Evolutionary conservation across 2,329 filamentous ascomycete species (phyloP).

Genomic region (Ceratocystis destructans): DNA sequence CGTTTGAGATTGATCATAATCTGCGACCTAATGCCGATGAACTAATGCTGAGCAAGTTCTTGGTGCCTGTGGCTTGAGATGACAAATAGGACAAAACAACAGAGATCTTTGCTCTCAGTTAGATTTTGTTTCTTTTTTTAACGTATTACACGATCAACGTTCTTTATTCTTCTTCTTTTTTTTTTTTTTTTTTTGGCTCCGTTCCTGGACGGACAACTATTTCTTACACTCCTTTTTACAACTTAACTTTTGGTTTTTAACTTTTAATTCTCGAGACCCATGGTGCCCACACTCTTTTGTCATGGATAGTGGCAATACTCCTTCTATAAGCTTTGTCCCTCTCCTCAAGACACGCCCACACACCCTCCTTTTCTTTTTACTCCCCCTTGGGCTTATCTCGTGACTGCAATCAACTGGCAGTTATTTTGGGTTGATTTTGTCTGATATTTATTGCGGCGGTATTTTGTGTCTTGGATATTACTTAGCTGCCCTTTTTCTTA

Average conservation of each 20-base stretch:
- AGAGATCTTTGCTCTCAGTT: no score
- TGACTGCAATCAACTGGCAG: not conserved
- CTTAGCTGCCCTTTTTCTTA: not conserved
- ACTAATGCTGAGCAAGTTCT: slow-evolving; percentile 68
- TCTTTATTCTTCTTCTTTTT: not conserved
- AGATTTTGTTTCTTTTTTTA: not conserved
- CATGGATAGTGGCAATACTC: not conserved
- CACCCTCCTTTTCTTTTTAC: not conserved
- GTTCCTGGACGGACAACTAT: not conserved
- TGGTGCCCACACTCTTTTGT: not conserved
- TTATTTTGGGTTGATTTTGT: not conserved
- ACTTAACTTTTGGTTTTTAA: slow-evolving; percentile 11
- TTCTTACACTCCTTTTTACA: slow-evolving; percentile 11
- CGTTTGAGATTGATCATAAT: slow-evolving; percentile 93
- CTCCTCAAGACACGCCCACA: not conserved
- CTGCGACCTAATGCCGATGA: slow-evolving; percentile 85
- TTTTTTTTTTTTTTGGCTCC: not conserved
- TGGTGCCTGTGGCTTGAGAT: slow-evolving; percentile 46
- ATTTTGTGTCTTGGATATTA: not conserved
- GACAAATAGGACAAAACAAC: no score
- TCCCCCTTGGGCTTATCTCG: not conserved
- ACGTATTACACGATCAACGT: not conserved
- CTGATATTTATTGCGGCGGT: slow-evolving; percentile 2
- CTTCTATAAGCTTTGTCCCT: not conserved
- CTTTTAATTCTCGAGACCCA: slow-evolving; percentile 1